Evolutionary conservation across 192 early-diverging fungal genomes (phyloP).

Genomic region (Dissophora globulifera): DNA sequence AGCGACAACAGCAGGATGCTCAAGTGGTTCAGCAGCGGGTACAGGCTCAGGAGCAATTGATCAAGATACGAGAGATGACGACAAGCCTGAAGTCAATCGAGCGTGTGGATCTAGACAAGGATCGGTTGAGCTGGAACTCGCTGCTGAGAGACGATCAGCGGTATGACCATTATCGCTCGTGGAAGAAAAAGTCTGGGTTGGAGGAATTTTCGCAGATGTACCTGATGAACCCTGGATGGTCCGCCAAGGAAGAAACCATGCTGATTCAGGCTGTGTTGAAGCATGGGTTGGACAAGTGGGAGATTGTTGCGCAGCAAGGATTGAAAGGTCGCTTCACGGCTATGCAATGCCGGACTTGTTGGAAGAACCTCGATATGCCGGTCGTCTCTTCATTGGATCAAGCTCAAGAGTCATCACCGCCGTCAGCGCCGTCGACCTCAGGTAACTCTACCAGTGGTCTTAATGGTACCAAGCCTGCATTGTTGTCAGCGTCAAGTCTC

Average conservation of each 20-base stretch:
- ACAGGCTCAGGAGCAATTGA: slow-evolving; percentile 4
- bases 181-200: slow-evolving; percentile 6
- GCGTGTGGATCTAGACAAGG: slow-evolving; percentile 16
- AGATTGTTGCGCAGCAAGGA: neutral
- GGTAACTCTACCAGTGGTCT: too few relatives aligned
- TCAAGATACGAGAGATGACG: neutral
- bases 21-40: slow-evolving; percentile 1
- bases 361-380: slow-evolving; percentile 43
- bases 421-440: too few relatives aligned
- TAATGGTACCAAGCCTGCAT: neutral
- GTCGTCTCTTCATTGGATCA: neutral
- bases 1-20: neutral
- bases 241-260: slow-evolving; percentile 28
- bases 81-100: neutral
- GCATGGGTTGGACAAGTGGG: slow-evolving; percentile 29
- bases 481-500: neutral
- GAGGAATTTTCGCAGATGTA: slow-evolving; percentile 20
- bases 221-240: slow-evolving; percentile 40
- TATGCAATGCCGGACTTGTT: slow-evolving; percentile 22
- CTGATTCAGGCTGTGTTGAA: slow-evolving; percentile 33
- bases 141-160: slow-evolving; percentile 16
- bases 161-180: slow-evolving; percentile 9
- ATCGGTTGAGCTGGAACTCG: slow-evolving; percentile 21
- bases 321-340: slow-evolving; percentile 8
- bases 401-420: neutral